Base-by-base conservation (phyloP, 768 basidiomycete genomes). In the Boletus rubescentipes region DNA sequence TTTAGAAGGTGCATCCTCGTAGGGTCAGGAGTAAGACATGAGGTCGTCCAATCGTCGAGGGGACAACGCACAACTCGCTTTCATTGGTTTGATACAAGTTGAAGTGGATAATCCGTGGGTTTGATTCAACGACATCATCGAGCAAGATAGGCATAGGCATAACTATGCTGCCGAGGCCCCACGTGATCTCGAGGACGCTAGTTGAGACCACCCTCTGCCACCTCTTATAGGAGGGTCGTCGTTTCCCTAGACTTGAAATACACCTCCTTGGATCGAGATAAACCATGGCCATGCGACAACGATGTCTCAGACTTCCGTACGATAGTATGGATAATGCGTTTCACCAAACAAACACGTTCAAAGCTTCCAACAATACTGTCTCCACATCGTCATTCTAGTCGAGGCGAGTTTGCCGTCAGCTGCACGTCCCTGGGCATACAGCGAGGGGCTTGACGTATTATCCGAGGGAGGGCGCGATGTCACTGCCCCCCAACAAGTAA, bases 381-480 rank as follows among this genome's bases (percentile, higher is more conserved):
- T 38, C 21, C 16, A 18, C 20, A 26, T 20, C 6, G 14, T 32
- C 14, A 16, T 48, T 48, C 37, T 34, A 18, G 16, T 47, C 10
- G 26, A 37, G 26, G 10, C 18, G 20, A 29, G 35, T 16, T 37
- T 35, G 16, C 26, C 12, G 11, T 50, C 35, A 54, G 35, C 23
- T 49, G 26, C 32, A 15, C 9, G 26, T 11, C 31, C 18, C 43
- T 26, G 15, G 18, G 48, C 7, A 23, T 31, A 32, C 2, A 21
- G 2, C 11, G 18, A 12, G 21, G 39, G n/a, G 14, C 34, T 23
- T 9, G 5, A 43, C 30, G 5, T 23, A 26, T 9, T n/a, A 23
- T 42, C 80, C 83, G 15, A 86, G 65, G 23, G 82, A 83, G 15
- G n/a, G n/a, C n/a, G 82, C 82, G 60, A 84, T 79, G 15, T 5